Conservation (phyloP, 768 basidiomycete genomes). For the Gymnopilus junonius region DNA sequence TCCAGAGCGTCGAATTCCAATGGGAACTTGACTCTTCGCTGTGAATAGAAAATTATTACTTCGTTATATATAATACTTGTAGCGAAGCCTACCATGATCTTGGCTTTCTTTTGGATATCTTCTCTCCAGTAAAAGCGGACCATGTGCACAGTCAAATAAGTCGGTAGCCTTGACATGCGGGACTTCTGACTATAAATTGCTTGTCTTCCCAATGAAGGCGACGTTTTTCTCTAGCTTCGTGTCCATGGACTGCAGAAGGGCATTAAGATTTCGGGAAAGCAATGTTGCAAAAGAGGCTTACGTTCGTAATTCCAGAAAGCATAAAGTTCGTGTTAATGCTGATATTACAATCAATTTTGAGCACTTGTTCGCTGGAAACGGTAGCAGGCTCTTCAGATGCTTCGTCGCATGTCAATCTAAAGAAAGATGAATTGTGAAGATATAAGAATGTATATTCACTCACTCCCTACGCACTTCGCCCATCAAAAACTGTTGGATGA, state of each 20-base stretch:
- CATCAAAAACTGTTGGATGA: conserved; percentile 82
- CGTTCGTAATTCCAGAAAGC: conserved; percentile 82
- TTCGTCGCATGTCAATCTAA: conserved; percentile 81
- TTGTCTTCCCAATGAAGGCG: conserved; percentile 76
- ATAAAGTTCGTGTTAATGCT: conserved; percentile 86
- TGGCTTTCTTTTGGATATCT: conserved; percentile 91
- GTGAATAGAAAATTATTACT: neutral
- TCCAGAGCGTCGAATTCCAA: conserved; percentile 88
- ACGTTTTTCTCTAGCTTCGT: conserved; percentile 86
- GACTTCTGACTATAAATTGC: conserved; percentile 84
- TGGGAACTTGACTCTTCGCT: conserved; percentile 94
- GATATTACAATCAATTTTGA: conserved; percentile 95
- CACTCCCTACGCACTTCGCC: conserved; percentile 78
- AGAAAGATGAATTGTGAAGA: neutral
- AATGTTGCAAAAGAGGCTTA: too few species aligned
- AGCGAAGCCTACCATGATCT: conserved; percentile 81
- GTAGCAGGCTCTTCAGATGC: conserved; percentile 77
- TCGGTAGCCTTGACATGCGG: conserved; percentile 81
- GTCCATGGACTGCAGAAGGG: conserved; percentile 68
- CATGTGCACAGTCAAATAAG: conserved; percentile 90
- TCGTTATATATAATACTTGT: neutral
- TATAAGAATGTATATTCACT: conserved; percentile 16
- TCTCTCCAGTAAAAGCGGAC: conserved; percentile 95
- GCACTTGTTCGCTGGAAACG: conserved; percentile 67
- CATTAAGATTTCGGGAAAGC: neutral